A percentile compares a stretch with the other conserved stretches of the same genome.
Evolutionary conservation across 2,329 filamentous ascomycete species (phyloP).

Genomic region (Apiospora sp.): DNA sequence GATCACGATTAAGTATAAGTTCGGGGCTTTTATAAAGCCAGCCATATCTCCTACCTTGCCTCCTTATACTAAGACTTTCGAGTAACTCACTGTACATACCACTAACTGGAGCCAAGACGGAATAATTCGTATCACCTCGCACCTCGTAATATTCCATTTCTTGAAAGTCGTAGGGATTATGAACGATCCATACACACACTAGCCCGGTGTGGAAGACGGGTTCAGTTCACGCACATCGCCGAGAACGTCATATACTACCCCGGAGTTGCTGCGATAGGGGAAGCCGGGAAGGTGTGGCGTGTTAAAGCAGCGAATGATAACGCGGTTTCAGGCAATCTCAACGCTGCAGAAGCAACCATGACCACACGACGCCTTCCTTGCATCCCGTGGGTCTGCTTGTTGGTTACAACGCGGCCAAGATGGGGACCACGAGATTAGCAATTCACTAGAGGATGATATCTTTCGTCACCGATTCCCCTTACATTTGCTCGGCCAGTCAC

Average conservation of each 20-base stretch:
- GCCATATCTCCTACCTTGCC: not conserved
- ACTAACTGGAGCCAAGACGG: not conserved
- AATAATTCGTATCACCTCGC: not conserved
- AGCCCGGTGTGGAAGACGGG: not conserved
- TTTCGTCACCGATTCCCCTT: not conserved
- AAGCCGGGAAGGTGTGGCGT: not conserved
- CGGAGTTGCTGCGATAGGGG: not conserved
- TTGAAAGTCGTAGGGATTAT: not conserved
- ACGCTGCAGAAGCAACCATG: not conserved
- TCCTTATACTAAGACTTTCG: not conserved
- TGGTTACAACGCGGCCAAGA: not conserved
- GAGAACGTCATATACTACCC: not conserved
- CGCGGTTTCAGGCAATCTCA: not conserved
- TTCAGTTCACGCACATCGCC: not conserved
- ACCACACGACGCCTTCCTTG: not conserved
- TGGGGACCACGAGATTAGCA: not conserved
- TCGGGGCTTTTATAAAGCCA: not conserved
- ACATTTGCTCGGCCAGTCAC: not conserved
- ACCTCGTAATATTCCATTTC: not conserved
- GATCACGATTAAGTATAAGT: not conserved
- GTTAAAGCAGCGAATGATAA: conserved; percentile 5
- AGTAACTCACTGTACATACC: not conserved
- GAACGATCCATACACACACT: not conserved
- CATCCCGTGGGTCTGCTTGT: not conserved
- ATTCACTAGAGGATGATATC: not conserved